Percentiles rank a stretch among this genome's conserved stretches.
Evolutionary conservation across 805 yeast species (phyloP).

Genomic region (Wickerhamiella azymoides): DNA sequence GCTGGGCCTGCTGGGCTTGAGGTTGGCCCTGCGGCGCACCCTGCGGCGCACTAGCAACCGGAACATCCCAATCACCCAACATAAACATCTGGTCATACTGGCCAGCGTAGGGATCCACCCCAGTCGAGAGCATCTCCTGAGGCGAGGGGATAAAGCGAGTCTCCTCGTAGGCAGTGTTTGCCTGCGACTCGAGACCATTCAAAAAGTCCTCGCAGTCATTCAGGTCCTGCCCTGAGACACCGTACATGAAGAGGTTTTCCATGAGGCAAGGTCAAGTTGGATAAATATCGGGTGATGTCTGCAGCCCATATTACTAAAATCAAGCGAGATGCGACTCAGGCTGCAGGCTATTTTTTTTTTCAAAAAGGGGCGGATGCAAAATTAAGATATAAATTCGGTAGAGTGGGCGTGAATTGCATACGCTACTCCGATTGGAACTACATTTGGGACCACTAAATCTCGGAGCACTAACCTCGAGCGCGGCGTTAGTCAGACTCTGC

Average conservation of each 20-base stretch:
- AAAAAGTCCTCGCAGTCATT: constrained; percentile 9
- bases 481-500: too few relatives aligned
- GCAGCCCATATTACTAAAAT: neutral
- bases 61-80: neutral
- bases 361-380: neutral
- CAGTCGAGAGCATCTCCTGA: constrained; percentile 9
- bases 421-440: too few relatives aligned
- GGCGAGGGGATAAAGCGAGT: constrained; percentile 8
- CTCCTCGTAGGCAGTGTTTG: neutral
- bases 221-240: constrained; percentile 7
- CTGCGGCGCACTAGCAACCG: too few relatives aligned
- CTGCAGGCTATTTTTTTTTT: neutral
- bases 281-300: neutral
- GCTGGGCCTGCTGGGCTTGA: neutral
- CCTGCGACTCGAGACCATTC: constrained; percentile 3
- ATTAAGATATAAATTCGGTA: too few relatives aligned
- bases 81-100: constrained; percentile 7
- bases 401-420: too few relatives aligned
- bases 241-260: constrained; percentile 11
- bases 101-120: constrained; percentile 8
- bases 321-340: neutral
- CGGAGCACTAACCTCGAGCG: too few relatives aligned
- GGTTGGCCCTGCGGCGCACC: too few relatives aligned
- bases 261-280: neutral
- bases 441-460: too few relatives aligned